Evolutionary conservation across 78 protist genomes (phyloP), one percentile per base, ranked within the genome.

Genomic region (Dictyostelium brefeldianum): DNA sequence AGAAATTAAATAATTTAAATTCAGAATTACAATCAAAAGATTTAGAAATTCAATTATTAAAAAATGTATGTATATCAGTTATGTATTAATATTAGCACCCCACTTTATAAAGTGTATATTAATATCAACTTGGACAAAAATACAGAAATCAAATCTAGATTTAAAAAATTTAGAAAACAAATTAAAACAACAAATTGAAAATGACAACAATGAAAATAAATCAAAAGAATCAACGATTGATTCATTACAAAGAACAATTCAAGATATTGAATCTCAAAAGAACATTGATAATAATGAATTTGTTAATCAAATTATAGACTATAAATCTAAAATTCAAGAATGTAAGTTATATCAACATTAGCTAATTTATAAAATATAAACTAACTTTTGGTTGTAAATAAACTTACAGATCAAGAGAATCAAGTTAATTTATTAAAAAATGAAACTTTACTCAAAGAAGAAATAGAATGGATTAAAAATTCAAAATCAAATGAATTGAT

Each of bases 181-280:
- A 27, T 27, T 64, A 27, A 64, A 64, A 25, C 36, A 64, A 29
- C 73, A 64, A 64, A 64, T 64, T 14, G 73, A 64, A 64, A 12
- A 29, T 10, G 73, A 64, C 9, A 64, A 64, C 12, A 64, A 27
- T 29, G 73, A 64, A 27, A 64, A 14, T 14, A 29, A 14, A 27
- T 27, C 36, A 22, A 64, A 64, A 27, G 41, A 64, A 27, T 12
- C 14, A 14, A 22, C 27, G 14, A 29, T 64, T 4, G 73, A 64
- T 12, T 31, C 43, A 5, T 29, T 64, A 64, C 36, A 64, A 27
- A 25, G 27, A 64, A 64, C 73, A 25, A 27, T 64, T 64, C 73
- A 64, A 64, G 73, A 64, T 4, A 64, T 64, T 64, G 47, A 64
- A 64, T 27, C 36, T 14, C 73, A 64, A 64, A 64, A 64, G 27